Base-by-base conservation (phyloP, 352 stramenopile species). In the Albugo candida region DNA sequence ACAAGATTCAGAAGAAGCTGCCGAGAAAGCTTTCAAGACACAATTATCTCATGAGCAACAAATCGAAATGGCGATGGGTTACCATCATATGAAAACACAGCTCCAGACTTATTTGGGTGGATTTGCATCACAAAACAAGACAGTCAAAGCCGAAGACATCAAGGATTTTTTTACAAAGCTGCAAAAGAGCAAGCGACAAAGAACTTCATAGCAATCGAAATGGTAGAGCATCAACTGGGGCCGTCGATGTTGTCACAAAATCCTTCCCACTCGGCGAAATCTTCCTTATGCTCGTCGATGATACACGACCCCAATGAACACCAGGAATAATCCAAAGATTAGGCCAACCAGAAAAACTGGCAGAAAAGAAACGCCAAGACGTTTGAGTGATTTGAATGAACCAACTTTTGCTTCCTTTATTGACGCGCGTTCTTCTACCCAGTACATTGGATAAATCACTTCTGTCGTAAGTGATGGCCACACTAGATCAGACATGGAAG, bases 51-150 rank as follows among this genome's bases (percentile, higher is more conserved):
- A 85, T 42, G 62, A 81, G 46, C 70, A 83, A 55, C 70, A 83
- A 54, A 59, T 85, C 41, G 73, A 85, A 47, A 72, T 85, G 58
- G 73, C 70, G 1, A 65, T 75, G 35, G 73, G 70, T 16, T 82
- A 82, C 54, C 70, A 62, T 36, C 59, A 71, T 60, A 83, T 85
- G 70, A 81, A 81, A 31, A 70, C 58, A 44, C 76, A 69, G 34
- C 57, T 85, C 19, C 68, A 83, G 56, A 55, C 66, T 39, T 85
- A 79, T 43, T 60, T 85, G 11, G 46, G 63, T 16, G 61, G 48
- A 14, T 86, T 83, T 57, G 73, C 73, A 5, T 50, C 66, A 31
- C 55, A 56, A 27, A 63, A 62, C 13, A 80, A 81, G 53, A 83
- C 70, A 1, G 68, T 86, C 48, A 65, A 66, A 19, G 66, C 72